A percentile compares a stretch with the other conserved stretches of the same genome.
These are phyloP conservation scores for Phytophthora citrophthora DNA, from an alignment of 352 stramenopile genomes.

Conservation along the genomic window DNA sequence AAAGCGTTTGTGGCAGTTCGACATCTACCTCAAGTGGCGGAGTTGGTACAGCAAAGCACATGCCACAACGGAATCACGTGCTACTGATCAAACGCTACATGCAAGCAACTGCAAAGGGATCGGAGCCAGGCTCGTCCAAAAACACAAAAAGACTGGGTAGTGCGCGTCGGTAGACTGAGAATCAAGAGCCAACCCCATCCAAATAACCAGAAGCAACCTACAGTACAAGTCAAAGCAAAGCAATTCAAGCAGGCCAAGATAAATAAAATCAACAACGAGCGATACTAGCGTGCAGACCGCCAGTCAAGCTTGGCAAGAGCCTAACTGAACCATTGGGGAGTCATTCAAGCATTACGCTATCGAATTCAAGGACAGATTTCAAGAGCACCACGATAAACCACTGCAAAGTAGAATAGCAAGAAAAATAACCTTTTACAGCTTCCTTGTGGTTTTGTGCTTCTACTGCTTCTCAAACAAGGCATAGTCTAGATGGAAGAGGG, in stretches of 20 bases:
- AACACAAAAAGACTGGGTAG: constrained; percentile 15
- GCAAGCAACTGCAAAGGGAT: constrained; percentile 37
- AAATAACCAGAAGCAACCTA: too few species aligned
- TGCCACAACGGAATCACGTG: constrained; percentile 54
- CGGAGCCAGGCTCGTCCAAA: constrained; percentile 12
- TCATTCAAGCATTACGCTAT: background rate
- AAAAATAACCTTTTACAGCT: background rate
- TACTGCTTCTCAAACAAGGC: constrained; percentile 53
- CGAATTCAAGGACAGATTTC: background rate
- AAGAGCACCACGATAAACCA: background rate
- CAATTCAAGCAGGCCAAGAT: background rate
- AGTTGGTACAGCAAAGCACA: constrained; percentile 64
- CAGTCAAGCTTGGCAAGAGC: background rate
- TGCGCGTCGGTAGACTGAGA: constrained; percentile 25
- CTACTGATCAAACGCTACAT: constrained; percentile 68
- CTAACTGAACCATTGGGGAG: too few species aligned
- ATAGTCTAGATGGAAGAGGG: constrained; percentile 71
- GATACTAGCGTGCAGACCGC: background rate
- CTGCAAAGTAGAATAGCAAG: background rate
- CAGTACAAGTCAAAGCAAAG: background rate
- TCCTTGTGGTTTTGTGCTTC: too few species aligned
- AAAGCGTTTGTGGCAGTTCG: constrained; percentile 40
- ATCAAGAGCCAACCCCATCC: background rate
- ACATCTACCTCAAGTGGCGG: constrained; percentile 29
- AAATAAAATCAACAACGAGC: background rate